Evolutionary conservation across 2,329 filamentous ascomycete species (phyloP), one percentile per base, ranked within the genome.

Genomic region (Botrytis squamosa): DNA sequence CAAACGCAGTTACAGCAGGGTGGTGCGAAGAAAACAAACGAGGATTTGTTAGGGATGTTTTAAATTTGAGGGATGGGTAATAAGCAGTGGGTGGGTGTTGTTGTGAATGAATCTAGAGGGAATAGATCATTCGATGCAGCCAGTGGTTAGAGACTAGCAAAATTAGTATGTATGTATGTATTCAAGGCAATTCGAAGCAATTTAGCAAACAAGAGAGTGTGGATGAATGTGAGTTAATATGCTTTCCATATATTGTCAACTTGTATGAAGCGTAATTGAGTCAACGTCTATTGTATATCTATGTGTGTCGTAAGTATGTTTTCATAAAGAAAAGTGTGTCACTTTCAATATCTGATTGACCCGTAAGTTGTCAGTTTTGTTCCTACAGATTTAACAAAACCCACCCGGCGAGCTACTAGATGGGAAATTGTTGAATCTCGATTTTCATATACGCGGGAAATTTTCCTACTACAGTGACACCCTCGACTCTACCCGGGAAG

Each of bases 41-140:
- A 92, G 75, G 91, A 93, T 82, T 83, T 92, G 77, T 79, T 90
- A 67, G 87, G 86, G 25, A 83, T 90, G 76, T 89, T 89, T 78
- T 89, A 85, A 77, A 7, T 36, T 18, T 46, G 70, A 44, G 29
- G 6, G 12, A 9, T 29, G 36, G n/a, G 44, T 36, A 46, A 7
- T 46, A 29, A 55, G 33, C 1, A 14, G 16, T 18, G 20, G 22
- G 4, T 16, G 3, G 22, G 36, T 68, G 25, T 14, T 57, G 36
- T 6, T 36, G 38, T 3, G 36, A 38, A 29, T 46, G 25, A 14
- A 18, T 18, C 18, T n/a, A 9, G 33, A 33, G 20, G 14, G 38
- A 29, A 46, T n/a, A 29, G 25, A 36, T 22, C n/a, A 33, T 44
- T 57, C 40, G 22, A 63, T 12, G 42, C 40, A 49, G 36, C n/a